phyloP scores from a whole-genome alignment of 1,139 yeast species.

The Pichia cactophila region DNA sequence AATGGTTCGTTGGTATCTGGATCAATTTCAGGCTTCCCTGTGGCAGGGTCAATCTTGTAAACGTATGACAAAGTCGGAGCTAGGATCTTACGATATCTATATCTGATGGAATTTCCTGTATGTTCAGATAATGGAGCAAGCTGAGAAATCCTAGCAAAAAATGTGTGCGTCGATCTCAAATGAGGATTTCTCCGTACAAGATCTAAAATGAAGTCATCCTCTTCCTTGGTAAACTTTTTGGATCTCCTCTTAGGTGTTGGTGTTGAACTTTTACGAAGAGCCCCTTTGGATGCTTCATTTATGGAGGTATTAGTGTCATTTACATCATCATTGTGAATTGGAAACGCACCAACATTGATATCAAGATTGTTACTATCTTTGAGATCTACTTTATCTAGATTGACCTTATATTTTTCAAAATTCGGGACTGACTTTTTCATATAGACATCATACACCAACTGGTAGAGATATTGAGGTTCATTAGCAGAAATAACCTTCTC shows the following conservation, averaged over 20 bases:
- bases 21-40: constrained; percentile 47
- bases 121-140: constrained; percentile 45
- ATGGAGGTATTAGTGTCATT: neutral
- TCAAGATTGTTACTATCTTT: constrained; percentile 4
- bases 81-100: constrained; percentile 56
- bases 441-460: constrained; percentile 18
- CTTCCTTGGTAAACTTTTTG: constrained; percentile 44
- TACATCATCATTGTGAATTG: constrained; percentile 3
- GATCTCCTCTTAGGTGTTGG: constrained; percentile 15
- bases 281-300: constrained; percentile 1
- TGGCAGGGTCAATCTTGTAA: constrained; percentile 46
- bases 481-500: constrained; percentile 10
- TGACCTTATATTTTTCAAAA: constrained; percentile 15
- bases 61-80: constrained; percentile 46
- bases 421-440: constrained; percentile 12
- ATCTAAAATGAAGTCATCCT: constrained; percentile 59
- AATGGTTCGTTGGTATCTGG: constrained; percentile 36
- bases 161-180: constrained; percentile 56
- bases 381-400: neutral
- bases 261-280: constrained; percentile 1
- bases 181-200: constrained; percentile 60
- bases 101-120: constrained; percentile 68
- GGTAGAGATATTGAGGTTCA: constrained; percentile 18
- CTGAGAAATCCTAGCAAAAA: constrained; percentile 53
- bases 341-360: constrained; percentile 21